Evolutionary conservation across 352 stramenopile species (phyloP).

Genomic region (Peronospora farinosa): DNA sequence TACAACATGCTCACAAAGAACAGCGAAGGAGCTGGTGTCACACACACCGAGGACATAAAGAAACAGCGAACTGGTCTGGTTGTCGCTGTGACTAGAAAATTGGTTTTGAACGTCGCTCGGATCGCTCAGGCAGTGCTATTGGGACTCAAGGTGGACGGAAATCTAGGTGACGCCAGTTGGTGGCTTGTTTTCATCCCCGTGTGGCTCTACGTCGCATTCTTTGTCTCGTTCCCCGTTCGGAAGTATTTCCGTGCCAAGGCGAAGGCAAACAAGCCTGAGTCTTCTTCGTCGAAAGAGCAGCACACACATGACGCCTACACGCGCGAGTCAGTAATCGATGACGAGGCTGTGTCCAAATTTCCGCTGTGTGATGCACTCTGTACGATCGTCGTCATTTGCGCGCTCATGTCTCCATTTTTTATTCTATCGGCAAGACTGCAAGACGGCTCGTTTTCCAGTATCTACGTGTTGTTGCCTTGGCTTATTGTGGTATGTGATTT

Average conservation of each 20-base stretch:
- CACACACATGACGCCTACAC: conserved; percentile 67
- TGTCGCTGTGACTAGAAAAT: conserved; percentile 27
- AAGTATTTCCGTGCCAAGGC: conserved; percentile 48
- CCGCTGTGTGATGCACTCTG: conserved; percentile 49
- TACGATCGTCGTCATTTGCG: conserved; percentile 44
- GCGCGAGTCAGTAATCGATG: conserved; percentile 57
- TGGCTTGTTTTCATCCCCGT: conserved; percentile 77
- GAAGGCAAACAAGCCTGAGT: conserved; percentile 34
- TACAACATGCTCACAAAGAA: conserved; percentile 71
- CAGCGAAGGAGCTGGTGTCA: conserved; percentile 64
- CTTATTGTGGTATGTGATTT: conserved; percentile 61
- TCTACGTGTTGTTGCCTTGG: conserved; percentile 79
- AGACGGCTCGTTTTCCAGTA: conserved; percentile 59
- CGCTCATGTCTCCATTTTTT: conserved; percentile 70
- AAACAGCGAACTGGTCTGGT: conserved; percentile 46
- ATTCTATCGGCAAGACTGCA: conserved; percentile 73
- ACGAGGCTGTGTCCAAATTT: conserved; percentile 49
- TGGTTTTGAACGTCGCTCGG: conserved; percentile 45
- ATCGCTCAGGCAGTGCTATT: conserved; percentile 62
- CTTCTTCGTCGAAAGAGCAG: conserved; percentile 28
- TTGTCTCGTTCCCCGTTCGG: conserved; percentile 42
- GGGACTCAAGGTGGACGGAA: conserved; percentile 60
- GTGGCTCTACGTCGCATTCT: conserved; percentile 70
- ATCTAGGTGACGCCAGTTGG: conserved; percentile 52
- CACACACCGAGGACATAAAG: conserved; percentile 64